Base-by-base conservation (phyloP, 192 early-diverging fungal species). In the Pilaira anomala region DNA sequence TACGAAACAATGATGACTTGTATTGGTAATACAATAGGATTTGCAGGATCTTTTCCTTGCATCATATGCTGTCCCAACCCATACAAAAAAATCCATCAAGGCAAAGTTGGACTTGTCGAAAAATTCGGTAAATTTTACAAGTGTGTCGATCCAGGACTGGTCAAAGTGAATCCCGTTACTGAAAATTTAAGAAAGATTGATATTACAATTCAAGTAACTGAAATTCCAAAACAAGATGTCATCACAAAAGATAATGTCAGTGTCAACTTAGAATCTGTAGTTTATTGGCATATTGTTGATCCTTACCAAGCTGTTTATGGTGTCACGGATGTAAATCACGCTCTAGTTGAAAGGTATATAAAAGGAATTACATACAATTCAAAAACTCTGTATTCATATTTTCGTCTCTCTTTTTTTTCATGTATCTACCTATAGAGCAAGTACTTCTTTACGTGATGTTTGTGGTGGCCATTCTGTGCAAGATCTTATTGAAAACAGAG, bases 211-310 rank as follows among this genome's bases (percentile, higher is more conserved):
- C 80, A 86, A 53, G 82, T 90, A 7, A 65, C 74, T 33, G 66
- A 87, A 8, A 85, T 94, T 22, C 83, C 84, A 40, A 59, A 72
- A 28, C 88, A 94, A 69, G 75, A 77, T 25, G 88, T 95, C 58
- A 88, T 93, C 68, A 93, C 91, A 53, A 91, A 95, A 75, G 93
- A 96, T 78, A 97, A 97, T 66, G 91, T 94, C 61, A 87, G 81
- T 24, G 82, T 93, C 36, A 68, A 69, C 8, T 95, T 97, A 57
- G 93, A 95, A 66, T 86, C 88, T 0, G 92, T 97, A 3, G 75
- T 97, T 2, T 95, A 86, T 64, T 96, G 91, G 91, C 87, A 93
- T 52, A 62, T 90, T 39, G 72, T 82, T 16, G 88, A 93, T 61
- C 91, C 91, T 11, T 94, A 89, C 46, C 78, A 89, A 52, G 83